Evolutionary conservation across 2,329 filamentous ascomycete genomes (phyloP), one percentile per base, ranked within the genome.

Genomic region (Penicillium sp.): DNA sequence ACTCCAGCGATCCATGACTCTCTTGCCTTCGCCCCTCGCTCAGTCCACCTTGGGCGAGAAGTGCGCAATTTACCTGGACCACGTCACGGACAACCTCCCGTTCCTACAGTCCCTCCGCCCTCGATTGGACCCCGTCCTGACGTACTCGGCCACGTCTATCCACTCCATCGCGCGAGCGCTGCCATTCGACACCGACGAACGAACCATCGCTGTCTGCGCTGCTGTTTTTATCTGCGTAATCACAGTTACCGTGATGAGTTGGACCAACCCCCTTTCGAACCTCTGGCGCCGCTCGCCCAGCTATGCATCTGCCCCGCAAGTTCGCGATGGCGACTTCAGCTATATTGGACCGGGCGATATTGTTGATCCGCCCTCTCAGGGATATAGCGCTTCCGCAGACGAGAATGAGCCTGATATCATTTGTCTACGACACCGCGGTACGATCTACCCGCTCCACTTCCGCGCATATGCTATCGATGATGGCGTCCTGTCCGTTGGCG

Each of bases 401-500:
- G 70, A 74, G 6, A 57, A 63, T 24, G 69, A 66, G 24, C 76
- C 76, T 1, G 76, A 79, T 62, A 68, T 73, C 33, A 66, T 79
- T 42, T 61, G 73, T 28, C 66, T 79, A 36, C 72, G 70, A 49
- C 73, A 78, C 58, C 74, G 71, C 47, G 69, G 69, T 46, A 68
- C 67, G 33, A 70, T 69, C 26, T 75, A 77, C 57, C 68, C 71
- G 12, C 63, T 79, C 31, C 69, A 72, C 45, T 79, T 79, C 60
- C 71, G 69, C 4, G 69, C 76, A 21, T 79, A 74, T 57, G 70
- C 76, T 8, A 78, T 79, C 62, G 73, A 72, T 49, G 76, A 79
- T 54, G 75, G 74, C 8, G 60, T 61, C 15, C 61, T 78, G 42
- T 75, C 66, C 24, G 69, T 79, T 29, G 70, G 72, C 26, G 67